A percentile compares a stretch with the other conserved stretches of the same genome.
These are phyloP conservation scores for Fusarium nelsonii DNA, from an alignment of 2,329 filamentous ascomycete species.

Conservation along the genomic window DNA sequence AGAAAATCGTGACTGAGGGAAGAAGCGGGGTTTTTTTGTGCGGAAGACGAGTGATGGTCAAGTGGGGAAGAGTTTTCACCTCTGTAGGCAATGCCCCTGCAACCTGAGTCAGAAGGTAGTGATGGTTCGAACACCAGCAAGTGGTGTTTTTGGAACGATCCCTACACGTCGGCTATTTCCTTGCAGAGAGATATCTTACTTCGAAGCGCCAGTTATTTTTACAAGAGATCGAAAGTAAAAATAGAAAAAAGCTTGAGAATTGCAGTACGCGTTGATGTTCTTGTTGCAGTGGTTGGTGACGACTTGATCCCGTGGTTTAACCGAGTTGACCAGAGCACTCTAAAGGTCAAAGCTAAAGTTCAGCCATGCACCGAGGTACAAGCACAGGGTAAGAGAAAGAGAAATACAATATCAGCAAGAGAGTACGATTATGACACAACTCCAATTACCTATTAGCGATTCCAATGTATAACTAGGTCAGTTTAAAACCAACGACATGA, in stretches of 20 bases:
- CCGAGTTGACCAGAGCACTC: background rate
- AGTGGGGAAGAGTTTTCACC: constrained; percentile 49
- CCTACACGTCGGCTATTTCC: background rate
- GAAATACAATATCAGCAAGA: no score
- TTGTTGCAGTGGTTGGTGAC: constrained; percentile 26
- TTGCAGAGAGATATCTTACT: no score
- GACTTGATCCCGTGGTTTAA: constrained; percentile 22
- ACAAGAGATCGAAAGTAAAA: background rate
- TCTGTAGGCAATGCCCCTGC: constrained; percentile 8
- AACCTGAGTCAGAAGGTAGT: constrained; percentile 43
- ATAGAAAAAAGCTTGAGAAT: background rate
- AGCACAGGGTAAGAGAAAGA: background rate
- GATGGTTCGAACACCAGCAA: constrained; percentile 45
- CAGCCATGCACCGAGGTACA: background rate
- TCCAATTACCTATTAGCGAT: no score
- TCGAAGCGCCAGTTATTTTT: background rate
- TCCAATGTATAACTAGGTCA: no score
- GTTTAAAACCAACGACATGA: no score
- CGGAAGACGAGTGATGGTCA: constrained; percentile 45
- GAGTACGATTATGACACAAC: no score
- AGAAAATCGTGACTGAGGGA: constrained; percentile 42
- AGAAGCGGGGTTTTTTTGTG: constrained; percentile 42
- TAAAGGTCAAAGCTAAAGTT: background rate
- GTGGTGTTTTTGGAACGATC: constrained; percentile 30
- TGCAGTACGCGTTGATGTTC: background rate